Base-by-base conservation (phyloP, 2,329 filamentous ascomycete species). In the Orbilia javanica region DNA sequence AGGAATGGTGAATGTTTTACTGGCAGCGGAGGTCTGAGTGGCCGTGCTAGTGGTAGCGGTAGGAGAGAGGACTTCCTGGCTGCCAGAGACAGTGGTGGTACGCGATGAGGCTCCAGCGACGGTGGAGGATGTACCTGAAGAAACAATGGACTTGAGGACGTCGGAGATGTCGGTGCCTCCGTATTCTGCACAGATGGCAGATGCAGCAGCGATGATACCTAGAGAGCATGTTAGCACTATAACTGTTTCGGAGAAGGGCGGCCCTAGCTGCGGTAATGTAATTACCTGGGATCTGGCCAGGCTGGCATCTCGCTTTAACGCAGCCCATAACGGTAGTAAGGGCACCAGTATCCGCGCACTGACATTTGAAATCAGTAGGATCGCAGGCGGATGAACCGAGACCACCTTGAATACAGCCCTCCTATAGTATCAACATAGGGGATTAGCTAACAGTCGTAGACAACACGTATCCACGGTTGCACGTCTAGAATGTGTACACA, bases 151-250 rank as follows among this genome's bases (percentile, higher is more conserved):
- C 4, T 62, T 72, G 53, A 66, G 31, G 29, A 63, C 27, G 1
- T 10, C 53, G 18, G 67, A 27, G 31, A 42, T 27, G 4, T 63
- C 20, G 10, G 31, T 22, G 13, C 52, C 67, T 34, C 67, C 67
- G 22, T 67, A 78, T 5, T 67, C 46, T 29, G 50, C 62, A 20
- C 74, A 78, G 53, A 78, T 55, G 4, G 62, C 62, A 7, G 62
- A 53, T 10, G 74, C 74, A 11, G 74, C 74, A n/a, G 62, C 44
- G 44, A 78, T 68, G 52, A 78, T 67, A 2, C 50, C 74, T 78
- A 48, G 13, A 15, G 20, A 20, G 22, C 11, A 20, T 11, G 29
- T 63, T 29, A 63, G 57, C 57, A 13, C n/a, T 2, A 1, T 20
- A 7, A 18, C 2, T 11, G 13, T 3, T 6, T 31, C 18, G 18